Evolutionary conservation across 768 basidiomycete species (phyloP), one percentile per base, ranked within the genome.

Genomic region (Paxillus rubicundulus): DNA sequence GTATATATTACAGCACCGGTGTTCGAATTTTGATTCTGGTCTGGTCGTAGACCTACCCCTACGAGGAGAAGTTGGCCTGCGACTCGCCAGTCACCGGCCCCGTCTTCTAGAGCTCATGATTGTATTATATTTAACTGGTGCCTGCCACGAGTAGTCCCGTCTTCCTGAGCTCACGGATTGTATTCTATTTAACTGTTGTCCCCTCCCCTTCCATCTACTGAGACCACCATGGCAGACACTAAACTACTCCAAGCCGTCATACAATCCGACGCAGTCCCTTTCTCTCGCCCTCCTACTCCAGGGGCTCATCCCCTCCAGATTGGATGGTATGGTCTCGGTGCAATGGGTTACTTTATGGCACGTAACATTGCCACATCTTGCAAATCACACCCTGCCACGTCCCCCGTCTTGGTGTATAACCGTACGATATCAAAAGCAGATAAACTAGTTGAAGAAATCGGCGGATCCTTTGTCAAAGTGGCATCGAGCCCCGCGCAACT

Each of bases 331-430:
- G 77, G 74, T 4, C 69, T 86, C 14, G 85, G 86, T 18, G 78
- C 80, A 18, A 89, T 92, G 82, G 90, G 88, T 9, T 81, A 76
- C 61, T 67, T 74, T 17, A 93, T 94, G 87, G 87, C 87, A 6
- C 76, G 78, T 34, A 96, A 95, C 68, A 76, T 96, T 32, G 89
- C 88, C 32, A 81, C 70, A 39, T 72, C 78, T 57, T 75, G 70
- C 41, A 67, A 70, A 17, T 58, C 70, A 5, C 71, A 76, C 41
- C 54, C 66, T 33, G 64, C 63, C 13, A 66, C 74, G 32, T 72
- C 75, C 0, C 82, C 90, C 4, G 63, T 94, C 45, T 66, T 86
- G 33, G 77, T 95, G 9, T 92, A 82, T 76, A 96, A 94, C 64
- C 81, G 92, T n/a, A 79, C 83, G 7, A 49, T 65, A 5, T 74